Conservation (phyloP, 225 moss, liverwort and hornwort species). For the Pleurozium schreberi region DNA sequence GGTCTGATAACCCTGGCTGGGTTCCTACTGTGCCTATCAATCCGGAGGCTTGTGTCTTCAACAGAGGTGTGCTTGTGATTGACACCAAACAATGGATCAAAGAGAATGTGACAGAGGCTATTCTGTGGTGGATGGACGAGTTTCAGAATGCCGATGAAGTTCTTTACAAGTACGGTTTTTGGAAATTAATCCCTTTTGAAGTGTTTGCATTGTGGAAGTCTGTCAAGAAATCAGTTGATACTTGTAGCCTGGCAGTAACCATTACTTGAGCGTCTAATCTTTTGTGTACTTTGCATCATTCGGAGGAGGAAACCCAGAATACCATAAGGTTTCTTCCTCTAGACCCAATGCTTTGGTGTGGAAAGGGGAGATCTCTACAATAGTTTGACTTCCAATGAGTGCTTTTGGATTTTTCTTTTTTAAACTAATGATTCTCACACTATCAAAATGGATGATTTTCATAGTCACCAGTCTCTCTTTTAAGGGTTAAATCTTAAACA, state of each 20-base stretch:
- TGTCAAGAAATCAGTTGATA: neutral
- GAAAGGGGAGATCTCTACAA: no score
- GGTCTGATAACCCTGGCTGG: slow-evolving; percentile 44
- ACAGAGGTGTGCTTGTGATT: slow-evolving; percentile 71
- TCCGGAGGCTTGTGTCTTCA: slow-evolving; percentile 61
- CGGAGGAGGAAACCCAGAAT: neutral
- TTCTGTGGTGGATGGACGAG: slow-evolving; percentile 91
- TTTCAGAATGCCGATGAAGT: slow-evolving; percentile 26
- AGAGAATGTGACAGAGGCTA: slow-evolving; percentile 58
- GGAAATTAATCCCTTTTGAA: neutral
- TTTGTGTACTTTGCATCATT: neutral
- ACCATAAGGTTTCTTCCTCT: neutral
- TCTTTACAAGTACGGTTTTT: slow-evolving; percentile 54
- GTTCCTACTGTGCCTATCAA: slow-evolving; percentile 35
- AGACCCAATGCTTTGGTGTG: neutral
- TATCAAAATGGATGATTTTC: no score
- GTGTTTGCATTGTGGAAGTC: neutral
- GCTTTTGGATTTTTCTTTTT: no score
- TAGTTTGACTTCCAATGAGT: no score
- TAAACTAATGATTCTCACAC: no score
- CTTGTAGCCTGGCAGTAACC: neutral
- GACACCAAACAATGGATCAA: slow-evolving; percentile 67
- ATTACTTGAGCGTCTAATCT: neutral
- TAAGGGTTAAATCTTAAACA: no score
- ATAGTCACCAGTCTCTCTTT: no score